Evolutionary conservation across 2,329 filamentous ascomycete species (phyloP).

Genomic region (Colletotrichum zoysiae): DNA sequence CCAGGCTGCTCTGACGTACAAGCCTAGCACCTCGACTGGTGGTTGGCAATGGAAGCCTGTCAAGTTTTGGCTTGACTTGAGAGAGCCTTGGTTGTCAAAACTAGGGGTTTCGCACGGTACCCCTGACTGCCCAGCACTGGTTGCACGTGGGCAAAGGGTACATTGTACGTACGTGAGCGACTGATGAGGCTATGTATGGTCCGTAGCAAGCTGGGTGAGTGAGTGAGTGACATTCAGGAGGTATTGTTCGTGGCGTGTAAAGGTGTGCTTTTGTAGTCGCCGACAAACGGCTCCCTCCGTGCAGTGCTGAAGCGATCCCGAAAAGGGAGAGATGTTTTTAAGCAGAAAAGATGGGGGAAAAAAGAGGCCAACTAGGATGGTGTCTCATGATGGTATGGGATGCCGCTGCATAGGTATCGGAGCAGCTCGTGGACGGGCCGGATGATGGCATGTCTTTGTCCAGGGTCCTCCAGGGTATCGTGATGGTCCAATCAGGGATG

Average conservation of each 20-base stretch:
- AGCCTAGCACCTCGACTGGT: too few relatives aligned
- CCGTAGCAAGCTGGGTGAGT: not conserved
- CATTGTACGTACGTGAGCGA: not conserved
- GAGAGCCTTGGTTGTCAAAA: not conserved
- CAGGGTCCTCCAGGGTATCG: slow-evolving; percentile 24
- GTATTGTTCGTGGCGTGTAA: not conserved
- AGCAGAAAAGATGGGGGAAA: not conserved
- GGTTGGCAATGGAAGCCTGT: not conserved
- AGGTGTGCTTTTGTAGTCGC: not conserved
- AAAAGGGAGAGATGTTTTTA: slow-evolving; percentile 9
- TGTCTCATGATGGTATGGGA: slow-evolving; percentile 38
- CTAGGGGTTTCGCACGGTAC: not conserved
- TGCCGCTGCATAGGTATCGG: slow-evolving; percentile 9
- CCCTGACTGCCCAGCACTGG: not conserved
- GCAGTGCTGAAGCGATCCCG: not conserved
- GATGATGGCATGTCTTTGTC: slow-evolving; percentile 29
- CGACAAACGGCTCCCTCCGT: not conserved
- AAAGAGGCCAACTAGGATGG: slow-evolving; percentile 6
- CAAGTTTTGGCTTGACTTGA: not conserved
- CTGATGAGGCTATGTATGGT: not conserved
- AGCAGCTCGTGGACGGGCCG: slow-evolving; percentile 27
- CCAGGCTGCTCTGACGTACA: not conserved
- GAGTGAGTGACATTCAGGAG: not conserved
- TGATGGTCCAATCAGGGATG: slow-evolving; percentile 23
- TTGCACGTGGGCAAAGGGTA: not conserved